A percentile compares a stretch with the other conserved stretches of the same genome.
Conservation (phyloP, 176 grass and related monocot genomes). For the Dactylis glomerata region DNA sequence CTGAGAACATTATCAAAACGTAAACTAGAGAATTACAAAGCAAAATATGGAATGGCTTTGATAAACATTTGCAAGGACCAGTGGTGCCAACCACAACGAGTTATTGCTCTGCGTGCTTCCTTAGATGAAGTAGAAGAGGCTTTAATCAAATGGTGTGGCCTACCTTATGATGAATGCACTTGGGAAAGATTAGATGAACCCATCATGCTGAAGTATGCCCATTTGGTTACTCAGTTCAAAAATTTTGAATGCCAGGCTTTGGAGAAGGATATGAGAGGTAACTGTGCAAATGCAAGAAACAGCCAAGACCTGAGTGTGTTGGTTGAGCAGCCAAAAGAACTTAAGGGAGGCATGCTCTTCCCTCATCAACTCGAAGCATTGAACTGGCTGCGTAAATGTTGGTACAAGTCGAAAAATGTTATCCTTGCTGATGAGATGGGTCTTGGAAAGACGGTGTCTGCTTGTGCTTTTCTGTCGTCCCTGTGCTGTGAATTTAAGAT, state of each 20-base stretch:
- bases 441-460: conserved; percentile 96
- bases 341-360: conserved; percentile 82
- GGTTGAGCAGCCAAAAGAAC: conserved; percentile 85
- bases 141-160: conserved; percentile 86
- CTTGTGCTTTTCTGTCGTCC: conserved; percentile 90
- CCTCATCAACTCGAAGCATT: conserved; percentile 98
- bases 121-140: conserved; percentile 61
- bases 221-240: conserved; percentile 80
- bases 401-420: conserved; percentile 92
- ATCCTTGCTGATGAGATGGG: conserved; percentile 99
- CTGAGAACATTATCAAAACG: conserved; percentile 84
- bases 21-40: conserved; percentile 97
- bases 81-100: conserved; percentile 84
- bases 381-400: conserved; percentile 99
- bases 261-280: conserved; percentile 54
- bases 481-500: conserved; percentile 87
- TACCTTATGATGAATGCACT: conserved; percentile 95
- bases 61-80: conserved; percentile 94
- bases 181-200: conserved; percentile 97
- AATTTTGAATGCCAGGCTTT: conserved; percentile 63
- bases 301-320: conserved; percentile 61
- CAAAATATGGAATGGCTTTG: conserved; percentile 74
- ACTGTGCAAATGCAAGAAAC: conserved; percentile 38
- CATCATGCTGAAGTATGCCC: conserved; percentile 57
- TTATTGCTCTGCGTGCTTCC: conserved; percentile 60